Base-by-base conservation (phyloP, 768 basidiomycete species). In the Russula sp. region DNA sequence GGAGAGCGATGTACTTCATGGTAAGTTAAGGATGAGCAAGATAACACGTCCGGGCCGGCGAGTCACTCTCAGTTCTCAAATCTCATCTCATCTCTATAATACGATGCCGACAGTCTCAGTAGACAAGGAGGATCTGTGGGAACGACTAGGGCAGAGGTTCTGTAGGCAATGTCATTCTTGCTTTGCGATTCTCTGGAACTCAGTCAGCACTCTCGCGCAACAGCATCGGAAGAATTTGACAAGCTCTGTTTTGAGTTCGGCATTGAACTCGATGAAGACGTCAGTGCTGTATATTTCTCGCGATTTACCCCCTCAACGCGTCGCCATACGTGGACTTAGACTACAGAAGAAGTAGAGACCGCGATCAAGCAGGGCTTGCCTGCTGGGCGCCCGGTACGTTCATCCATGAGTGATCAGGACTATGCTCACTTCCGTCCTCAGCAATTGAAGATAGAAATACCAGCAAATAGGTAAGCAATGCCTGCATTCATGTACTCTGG, bases 381-480 rank as follows among this genome's bases (percentile, higher is more conserved):
- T 54, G 83, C 90, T 34, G 92, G 91, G 72, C 86, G 89, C 69
- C 91, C 92, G 20, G 92, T 93, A 71, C 71, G 83, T 73, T 32
- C 50, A 32, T 22, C 58, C 49, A 28, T 30, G 46, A 67, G 59
- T 55, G 13, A 30, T 53, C 22, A 28, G 24, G 13, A 7, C 36
- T 59, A 3, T 42, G 59, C 54, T 69, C 38, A 63, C 57, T 62
- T 50, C 71, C 59, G 38, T 42, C 66, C 67, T 20, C 71, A 98
- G 88, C 93, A 97, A 91, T 80, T 99, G 71, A 99, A 98, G 82
- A 97, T 99, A 71, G 97, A 99, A 76, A 84, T 98, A 50, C 95
- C 97, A 51, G 97, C 97, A n/a, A 99, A 99, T 75, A 87, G 94
- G 94, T 85, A 26, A 28, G 70, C 58, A 18, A 11, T 50, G 54